Conservation (phyloP, 495 filamentous ascomycete genomes). For the Talaromyces wortmannii region DNA sequence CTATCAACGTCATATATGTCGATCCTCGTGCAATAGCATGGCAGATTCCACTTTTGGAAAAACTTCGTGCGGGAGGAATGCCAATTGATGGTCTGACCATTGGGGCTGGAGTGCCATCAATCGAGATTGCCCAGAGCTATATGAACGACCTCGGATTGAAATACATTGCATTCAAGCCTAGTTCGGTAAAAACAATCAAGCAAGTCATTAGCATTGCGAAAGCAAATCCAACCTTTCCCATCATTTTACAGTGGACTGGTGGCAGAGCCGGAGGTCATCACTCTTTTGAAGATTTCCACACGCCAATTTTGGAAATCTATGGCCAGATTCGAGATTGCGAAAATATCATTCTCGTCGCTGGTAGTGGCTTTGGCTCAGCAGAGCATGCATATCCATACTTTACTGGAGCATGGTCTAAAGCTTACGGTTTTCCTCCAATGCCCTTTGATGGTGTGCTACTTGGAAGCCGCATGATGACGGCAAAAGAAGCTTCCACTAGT, state of each 20-base stretch:
- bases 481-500: slow-evolving; percentile 92
- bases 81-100: slow-evolving; percentile 94
- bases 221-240: slow-evolving; percentile 81
- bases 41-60: slow-evolving; percentile 89
- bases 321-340: slow-evolving; percentile 69
- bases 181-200: slow-evolving; percentile 83
- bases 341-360: slow-evolving; percentile 84
- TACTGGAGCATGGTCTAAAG: slow-evolving; percentile 77
- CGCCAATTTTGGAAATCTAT: slow-evolving; percentile 90
- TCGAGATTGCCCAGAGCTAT: slow-evolving; percentile 91
- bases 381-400: slow-evolving; percentile 93
- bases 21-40: slow-evolving; percentile 93
- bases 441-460: slow-evolving; percentile 88
- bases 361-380: slow-evolving; percentile 86
- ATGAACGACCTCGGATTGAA: slow-evolving; percentile 91
- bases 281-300: slow-evolving; percentile 92
- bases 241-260: slow-evolving; percentile 92
- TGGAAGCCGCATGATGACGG: slow-evolving; percentile 89
- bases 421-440: slow-evolving; percentile 87
- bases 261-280: slow-evolving; percentile 92
- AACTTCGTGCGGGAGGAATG: slow-evolving; percentile 78
- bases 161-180: slow-evolving; percentile 93
- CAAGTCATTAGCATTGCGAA: slow-evolving; percentile 88
- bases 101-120: slow-evolving; percentile 87
- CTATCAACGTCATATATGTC: slow-evolving; percentile 92